Conservation (phyloP, 176 grass and related monocot species). For the Puccinellia tenuiflora region DNA sequence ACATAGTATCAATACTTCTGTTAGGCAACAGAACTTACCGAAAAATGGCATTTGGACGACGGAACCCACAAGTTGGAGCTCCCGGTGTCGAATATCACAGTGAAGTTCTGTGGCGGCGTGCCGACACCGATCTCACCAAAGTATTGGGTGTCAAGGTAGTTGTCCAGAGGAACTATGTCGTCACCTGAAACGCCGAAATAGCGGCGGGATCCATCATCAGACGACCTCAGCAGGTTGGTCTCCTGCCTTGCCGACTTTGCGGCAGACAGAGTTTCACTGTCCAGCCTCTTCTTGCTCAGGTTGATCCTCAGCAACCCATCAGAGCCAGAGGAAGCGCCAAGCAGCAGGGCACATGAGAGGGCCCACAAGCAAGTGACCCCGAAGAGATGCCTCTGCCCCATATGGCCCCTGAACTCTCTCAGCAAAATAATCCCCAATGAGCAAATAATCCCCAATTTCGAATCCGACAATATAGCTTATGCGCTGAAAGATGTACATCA, state of each 20-base stretch:
- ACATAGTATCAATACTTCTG: background rate
- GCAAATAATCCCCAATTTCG: background rate
- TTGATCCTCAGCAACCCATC: slow-evolving; percentile 63
- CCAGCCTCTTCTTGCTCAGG: slow-evolving; percentile 62
- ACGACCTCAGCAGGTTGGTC: slow-evolving; percentile 7
- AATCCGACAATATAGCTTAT: too few species aligned
- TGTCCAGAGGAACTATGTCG: slow-evolving; percentile 68
- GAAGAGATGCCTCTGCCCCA: slow-evolving; percentile 46
- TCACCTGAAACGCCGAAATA: slow-evolving; percentile 23
- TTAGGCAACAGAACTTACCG: slow-evolving; percentile 29
- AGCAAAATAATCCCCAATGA: slow-evolving; percentile 5
- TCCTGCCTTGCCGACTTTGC: slow-evolving; percentile 42
- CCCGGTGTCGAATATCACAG: slow-evolving; percentile 77
- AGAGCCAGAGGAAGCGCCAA: slow-evolving; percentile 37
- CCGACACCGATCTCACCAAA: slow-evolving; percentile 64
- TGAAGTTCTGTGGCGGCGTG: slow-evolving; percentile 68
- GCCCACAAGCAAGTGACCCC: slow-evolving; percentile 48
- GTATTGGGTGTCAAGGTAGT: slow-evolving; percentile 85
- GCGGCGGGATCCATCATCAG: slow-evolving; percentile 1
- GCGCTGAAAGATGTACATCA: too few species aligned
- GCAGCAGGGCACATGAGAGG: slow-evolving; percentile 38
- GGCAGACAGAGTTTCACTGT: slow-evolving; percentile 41
- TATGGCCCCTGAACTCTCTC: slow-evolving; percentile 16
- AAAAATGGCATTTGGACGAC: slow-evolving; percentile 65
- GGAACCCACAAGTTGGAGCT: slow-evolving; percentile 84